These are phyloP conservation scores for Tetradesmus obliquus DNA, from an alignment of 139 green algal species.

Conservation along the genomic window DNA sequence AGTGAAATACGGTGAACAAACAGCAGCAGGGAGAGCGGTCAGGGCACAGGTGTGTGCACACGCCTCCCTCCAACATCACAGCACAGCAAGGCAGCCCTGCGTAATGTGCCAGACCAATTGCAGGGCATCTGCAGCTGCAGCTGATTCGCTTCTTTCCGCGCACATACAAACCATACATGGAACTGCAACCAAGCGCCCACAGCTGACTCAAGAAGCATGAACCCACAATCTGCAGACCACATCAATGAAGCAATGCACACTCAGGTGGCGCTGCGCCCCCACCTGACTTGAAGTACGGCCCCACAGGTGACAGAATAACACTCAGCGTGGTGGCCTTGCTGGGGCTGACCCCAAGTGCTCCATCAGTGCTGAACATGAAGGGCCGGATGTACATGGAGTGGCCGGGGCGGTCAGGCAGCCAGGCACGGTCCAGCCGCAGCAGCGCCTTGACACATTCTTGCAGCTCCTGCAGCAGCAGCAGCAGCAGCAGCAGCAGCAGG, in stretches of 20 bases:
- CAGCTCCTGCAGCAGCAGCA: slow-evolving; percentile 65
- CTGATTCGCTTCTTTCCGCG: too few relatives aligned
- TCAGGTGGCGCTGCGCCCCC: neutral
- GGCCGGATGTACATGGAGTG: slow-evolving; percentile 88
- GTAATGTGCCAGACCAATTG: too few relatives aligned
- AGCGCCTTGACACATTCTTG: slow-evolving; percentile 84
- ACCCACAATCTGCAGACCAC: neutral
- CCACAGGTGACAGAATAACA: slow-evolving; percentile 80
- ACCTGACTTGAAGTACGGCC: slow-evolving; percentile 84
- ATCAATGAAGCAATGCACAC: too few relatives aligned
- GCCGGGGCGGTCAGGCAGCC: slow-evolving; percentile 76
- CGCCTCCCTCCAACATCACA: too few relatives aligned
- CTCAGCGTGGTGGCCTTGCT: slow-evolving; percentile 65
- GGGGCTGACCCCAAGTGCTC: slow-evolving; percentile 68
- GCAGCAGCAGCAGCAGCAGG: neutral
- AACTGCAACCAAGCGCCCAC: too few relatives aligned
- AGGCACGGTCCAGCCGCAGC: slow-evolving; percentile 75
- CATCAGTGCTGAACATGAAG: slow-evolving; percentile 69
- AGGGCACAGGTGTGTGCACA: too few relatives aligned
- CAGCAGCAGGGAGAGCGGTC: too few relatives aligned
- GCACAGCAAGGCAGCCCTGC: neutral
- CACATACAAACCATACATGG: too few relatives aligned
- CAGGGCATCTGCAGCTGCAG: too few relatives aligned
- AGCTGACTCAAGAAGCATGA: too few relatives aligned
- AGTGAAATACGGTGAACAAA: too few relatives aligned